These are phyloP conservation scores for Pisolithus microcarpus DNA, from an alignment of 768 basidiomycete genomes.

Conservation along the genomic window DNA sequence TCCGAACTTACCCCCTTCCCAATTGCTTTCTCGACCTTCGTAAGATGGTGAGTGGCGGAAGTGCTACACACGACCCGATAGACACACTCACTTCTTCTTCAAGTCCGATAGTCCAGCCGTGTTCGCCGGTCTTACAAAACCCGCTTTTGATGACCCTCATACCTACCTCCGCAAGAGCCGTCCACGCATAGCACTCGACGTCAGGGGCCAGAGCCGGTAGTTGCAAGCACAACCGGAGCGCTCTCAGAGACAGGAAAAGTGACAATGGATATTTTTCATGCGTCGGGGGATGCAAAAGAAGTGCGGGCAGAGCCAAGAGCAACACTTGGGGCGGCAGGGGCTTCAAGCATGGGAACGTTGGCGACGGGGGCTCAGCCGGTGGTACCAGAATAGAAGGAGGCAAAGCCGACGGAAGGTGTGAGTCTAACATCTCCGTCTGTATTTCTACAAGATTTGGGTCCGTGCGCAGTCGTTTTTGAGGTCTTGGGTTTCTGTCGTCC, in stretches of 20 bases:
- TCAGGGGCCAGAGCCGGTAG: slow-evolving; percentile 45
- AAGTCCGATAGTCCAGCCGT: slow-evolving; percentile 43
- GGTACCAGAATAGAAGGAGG: neutral
- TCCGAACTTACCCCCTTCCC: slow-evolving; percentile 56
- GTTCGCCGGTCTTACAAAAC: slow-evolving; percentile 27
- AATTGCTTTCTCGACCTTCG: slow-evolving; percentile 54
- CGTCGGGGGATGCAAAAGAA: slow-evolving; percentile 59
- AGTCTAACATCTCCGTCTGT: neutral
- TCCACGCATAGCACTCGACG: slow-evolving; percentile 67
- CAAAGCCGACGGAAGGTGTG: neutral
- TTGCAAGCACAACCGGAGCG: slow-evolving; percentile 49
- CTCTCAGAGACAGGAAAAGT: slow-evolving; percentile 47
- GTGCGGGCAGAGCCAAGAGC: slow-evolving; percentile 52
- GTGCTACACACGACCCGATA: neutral
- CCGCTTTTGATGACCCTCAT: slow-evolving; percentile 47
- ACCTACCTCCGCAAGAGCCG: slow-evolving; percentile 61
- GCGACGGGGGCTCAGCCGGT: neutral
- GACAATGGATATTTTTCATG: slow-evolving; percentile 50
- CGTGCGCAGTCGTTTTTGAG: slow-evolving; percentile 29
- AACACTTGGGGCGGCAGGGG: slow-evolving; percentile 40
- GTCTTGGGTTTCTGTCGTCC: slow-evolving; percentile 26
- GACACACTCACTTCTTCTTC: slow-evolving; percentile 42
- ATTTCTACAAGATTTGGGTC: slow-evolving; percentile 1
- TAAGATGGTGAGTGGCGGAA: neutral
- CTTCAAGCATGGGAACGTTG: slow-evolving; percentile 10